phyloP scores from a whole-genome alignment of 495 filamentous ascomycete species.

The Hypoxylon lienhwacheense region DNA sequence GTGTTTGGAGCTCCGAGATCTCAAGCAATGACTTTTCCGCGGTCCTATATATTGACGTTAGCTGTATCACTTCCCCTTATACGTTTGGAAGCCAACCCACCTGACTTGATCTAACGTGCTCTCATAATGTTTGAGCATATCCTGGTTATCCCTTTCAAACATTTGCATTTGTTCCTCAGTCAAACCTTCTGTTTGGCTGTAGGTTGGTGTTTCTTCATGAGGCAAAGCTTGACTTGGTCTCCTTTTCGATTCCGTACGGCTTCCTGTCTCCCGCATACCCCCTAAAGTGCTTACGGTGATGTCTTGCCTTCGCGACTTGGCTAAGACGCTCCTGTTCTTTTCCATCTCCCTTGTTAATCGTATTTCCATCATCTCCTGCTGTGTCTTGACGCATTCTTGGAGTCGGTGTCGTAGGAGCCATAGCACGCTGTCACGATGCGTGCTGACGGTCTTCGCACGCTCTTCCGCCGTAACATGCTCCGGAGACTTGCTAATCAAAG shows the following conservation, averaged over 20 bases:
- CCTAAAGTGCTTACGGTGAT: slow-evolving; percentile 17
- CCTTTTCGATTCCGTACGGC: slow-evolving; percentile 21
- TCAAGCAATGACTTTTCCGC: slow-evolving; percentile 90
- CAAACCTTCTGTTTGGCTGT: slow-evolving; percentile 59
- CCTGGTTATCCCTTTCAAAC: slow-evolving; percentile 90
- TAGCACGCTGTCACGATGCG: slow-evolving; percentile 76
- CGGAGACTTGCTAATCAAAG: slow-evolving; percentile 43
- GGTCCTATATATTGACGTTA: slow-evolving; percentile 56
- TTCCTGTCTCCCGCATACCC: slow-evolving; percentile 21
- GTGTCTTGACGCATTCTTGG: slow-evolving; percentile 72
- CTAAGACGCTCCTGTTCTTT: slow-evolving; percentile 82
- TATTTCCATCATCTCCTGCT: slow-evolving; percentile 89
- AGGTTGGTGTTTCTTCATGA: slow-evolving; percentile 17
- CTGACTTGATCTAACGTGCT: slow-evolving; percentile 89
- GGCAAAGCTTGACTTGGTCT: slow-evolving; percentile 20
- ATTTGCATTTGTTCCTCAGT: slow-evolving; percentile 84
- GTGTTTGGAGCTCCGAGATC: slow-evolving; percentile 88
- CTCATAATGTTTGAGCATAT: slow-evolving; percentile 90
- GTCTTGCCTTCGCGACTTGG: slow-evolving; percentile 58
- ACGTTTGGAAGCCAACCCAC: slow-evolving; percentile 52
- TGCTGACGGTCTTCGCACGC: slow-evolving; percentile 57
- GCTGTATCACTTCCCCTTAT: not conserved
- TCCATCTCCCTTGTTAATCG: slow-evolving; percentile 80
- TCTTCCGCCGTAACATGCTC: slow-evolving; percentile 75
- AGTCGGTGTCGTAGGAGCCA: slow-evolving; percentile 76